Evolutionary conservation across 2,329 filamentous ascomycete species (phyloP), one percentile per base, ranked within the genome.

Genomic region (Claviceps fusiformis): DNA sequence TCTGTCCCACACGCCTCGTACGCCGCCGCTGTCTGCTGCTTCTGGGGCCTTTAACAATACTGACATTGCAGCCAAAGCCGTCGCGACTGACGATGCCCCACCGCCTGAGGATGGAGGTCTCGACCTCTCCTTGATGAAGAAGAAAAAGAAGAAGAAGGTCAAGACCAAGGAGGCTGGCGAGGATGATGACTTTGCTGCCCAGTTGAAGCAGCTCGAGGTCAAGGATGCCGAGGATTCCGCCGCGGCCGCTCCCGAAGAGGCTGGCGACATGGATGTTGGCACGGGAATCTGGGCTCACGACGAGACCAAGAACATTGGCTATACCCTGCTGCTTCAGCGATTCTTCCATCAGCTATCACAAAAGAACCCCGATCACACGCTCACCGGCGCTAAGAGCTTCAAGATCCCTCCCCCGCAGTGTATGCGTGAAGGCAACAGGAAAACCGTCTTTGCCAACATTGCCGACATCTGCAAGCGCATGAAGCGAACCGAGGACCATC

Each of bases 381-480:
- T 88, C 59, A 88, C 84, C 70, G 89, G 89, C 62, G 83, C 85
- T 67, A 93, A 90, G 80, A 95, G 87, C 73, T 98, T 97, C 83
- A 97, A 97, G 83, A 98, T 98, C 64, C 93, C 93, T 53, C 93
- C 93, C 54, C 93, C 93, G 52, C 93, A 98, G 78, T 97, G 93
- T 76, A 83, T 97, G 68, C 91, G 93, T 76, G 93, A 98, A 90
- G 93, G 93, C 71, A 98, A 98, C 84, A 95, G 95, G 83, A 95
- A 95, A 85, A 98, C 93, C 59, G 95, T 98, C 68, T 98, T 98
- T 68, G 93, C 92, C 78, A 98, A 98, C 78, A 93, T 98, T 68
- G 83, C 89, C 70, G 93, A 98, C 70, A 97, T 98, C 67, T 95
- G 90, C 81, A 95, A 95, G 81, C 85, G 92, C 66, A 97, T 98